phyloP scores from a whole-genome alignment of 345 rosid genomes.

The Pseudoturritis turrita region DNA sequence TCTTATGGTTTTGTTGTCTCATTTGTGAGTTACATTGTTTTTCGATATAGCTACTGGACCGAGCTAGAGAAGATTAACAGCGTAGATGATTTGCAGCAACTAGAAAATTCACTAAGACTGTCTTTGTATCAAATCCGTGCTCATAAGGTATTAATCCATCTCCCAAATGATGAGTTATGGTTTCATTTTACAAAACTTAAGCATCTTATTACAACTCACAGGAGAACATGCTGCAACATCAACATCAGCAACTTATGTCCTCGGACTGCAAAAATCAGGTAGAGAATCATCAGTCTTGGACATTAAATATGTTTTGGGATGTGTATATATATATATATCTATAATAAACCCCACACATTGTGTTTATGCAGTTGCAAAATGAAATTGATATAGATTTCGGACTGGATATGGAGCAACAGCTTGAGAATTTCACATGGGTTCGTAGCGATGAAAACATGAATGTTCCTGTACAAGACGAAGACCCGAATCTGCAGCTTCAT shows the following conservation, averaged over 20 bases:
- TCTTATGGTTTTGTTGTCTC: background rate
- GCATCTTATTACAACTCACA: background rate
- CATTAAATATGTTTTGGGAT: background rate
- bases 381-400: conserved; percentile 46
- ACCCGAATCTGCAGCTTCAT: conserved; percentile 36
- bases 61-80: conserved; percentile 45
- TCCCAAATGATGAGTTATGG: background rate
- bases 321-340: too few relatives aligned
- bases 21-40: conserved; percentile 2
- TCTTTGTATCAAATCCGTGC: conserved; percentile 42
- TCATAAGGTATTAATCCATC: conserved; percentile 43
- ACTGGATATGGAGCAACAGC: conserved; percentile 51
- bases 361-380: conserved; percentile 29
- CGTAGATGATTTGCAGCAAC: conserved; percentile 46
- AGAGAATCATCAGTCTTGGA: background rate
- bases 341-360: background rate
- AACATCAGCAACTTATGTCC: conserved; percentile 39
- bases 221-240: conserved; percentile 18
- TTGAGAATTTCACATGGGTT: conserved; percentile 52
- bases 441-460: conserved; percentile 39
- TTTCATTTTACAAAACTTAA: conserved; percentile 10
- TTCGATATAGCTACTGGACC: conserved; percentile 48
- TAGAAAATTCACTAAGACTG: conserved; percentile 55
- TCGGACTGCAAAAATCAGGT: conserved; percentile 49
- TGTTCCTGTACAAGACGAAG: conserved; percentile 38